These are phyloP conservation scores for Priceomyces castillae DNA, from an alignment of 805 yeast species.

Conservation along the genomic window DNA sequence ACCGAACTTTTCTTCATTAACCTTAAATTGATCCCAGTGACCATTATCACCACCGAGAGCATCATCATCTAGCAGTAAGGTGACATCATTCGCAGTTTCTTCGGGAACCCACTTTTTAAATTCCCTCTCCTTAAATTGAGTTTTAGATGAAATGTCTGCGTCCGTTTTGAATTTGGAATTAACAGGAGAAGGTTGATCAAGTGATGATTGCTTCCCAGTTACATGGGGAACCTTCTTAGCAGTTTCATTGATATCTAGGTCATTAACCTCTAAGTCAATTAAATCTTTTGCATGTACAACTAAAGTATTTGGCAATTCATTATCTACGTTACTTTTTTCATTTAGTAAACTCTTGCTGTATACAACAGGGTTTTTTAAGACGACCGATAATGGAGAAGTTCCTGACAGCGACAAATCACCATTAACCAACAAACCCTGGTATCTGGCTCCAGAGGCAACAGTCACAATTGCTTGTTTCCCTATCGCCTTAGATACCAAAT, in stretches of 20 bases:
- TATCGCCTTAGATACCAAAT: conserved; percentile 54
- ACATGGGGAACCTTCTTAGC: conserved; percentile 7
- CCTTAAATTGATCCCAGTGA: conserved; percentile 92
- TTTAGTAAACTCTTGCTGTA: conserved; percentile 21
- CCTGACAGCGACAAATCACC: conserved; percentile 33
- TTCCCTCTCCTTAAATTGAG: conserved; percentile 58
- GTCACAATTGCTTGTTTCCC: conserved; percentile 57
- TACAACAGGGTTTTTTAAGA: conserved; percentile 50
- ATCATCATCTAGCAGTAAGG: conserved; percentile 37
- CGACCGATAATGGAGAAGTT: conserved; percentile 51
- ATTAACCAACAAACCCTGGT: conserved; percentile 57
- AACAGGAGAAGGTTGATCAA: neutral
- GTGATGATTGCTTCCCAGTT: neutral
- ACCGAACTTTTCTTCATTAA: conserved; percentile 87
- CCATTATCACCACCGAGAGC: conserved; percentile 17
- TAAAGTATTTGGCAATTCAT: conserved; percentile 43
- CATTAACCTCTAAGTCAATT: conserved; percentile 45
- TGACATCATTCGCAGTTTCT: conserved; percentile 19
- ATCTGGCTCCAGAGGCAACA: conserved; percentile 57
- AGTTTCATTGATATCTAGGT: conserved; percentile 31
- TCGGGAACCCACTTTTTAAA: conserved; percentile 86
- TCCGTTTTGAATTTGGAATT: conserved; percentile 67
- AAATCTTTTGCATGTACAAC: conserved; percentile 50
- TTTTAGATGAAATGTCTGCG: conserved; percentile 65
- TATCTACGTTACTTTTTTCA: conserved; percentile 24